Base-by-base conservation (phyloP, 192 early-diverging fungal genomes). In the Gamsiella multidivaricata region DNA sequence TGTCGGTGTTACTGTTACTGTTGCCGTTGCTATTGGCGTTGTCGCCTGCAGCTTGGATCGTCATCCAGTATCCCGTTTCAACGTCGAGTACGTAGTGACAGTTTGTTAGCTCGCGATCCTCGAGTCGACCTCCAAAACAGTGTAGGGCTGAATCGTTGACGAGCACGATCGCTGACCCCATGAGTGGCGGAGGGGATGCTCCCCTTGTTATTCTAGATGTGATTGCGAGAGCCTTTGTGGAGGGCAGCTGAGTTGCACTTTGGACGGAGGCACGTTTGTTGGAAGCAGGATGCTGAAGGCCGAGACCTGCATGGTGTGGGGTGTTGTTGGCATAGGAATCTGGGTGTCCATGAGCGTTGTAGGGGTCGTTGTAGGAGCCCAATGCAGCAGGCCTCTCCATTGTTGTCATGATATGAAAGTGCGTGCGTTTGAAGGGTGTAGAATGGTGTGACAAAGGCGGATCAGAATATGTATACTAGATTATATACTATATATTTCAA, bases 21-120 rank as follows among this genome's bases (percentile, higher is more conserved):
- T 6, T 68, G 31, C n/a, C 33, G 46, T 65, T 54, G 11, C n/a
- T 54, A 37, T 39, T 49, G 29, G 25, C 33, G 31, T 36, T 26
- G 5, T 7, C 22, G 12, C 46, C 33, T 22, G 61, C 67, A 14
- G 62, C n/a, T 0, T 70, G 29, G 52, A 80, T 70, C 3, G 56
- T 31, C 10, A 56, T 36, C 67, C 78, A 71, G 42, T 66, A 60
- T 25, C 69, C 69, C 8, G 65, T 66, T 12, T 80, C 64, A 50
- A 80, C 47, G 51, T 80, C 69, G 29, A 80, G 57, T 5, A 70
- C 63, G 28, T 61, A 70, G 23, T 80, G 78, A 20, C 68, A 65
- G 50, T 70, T 80, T 39, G 62, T 60, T n/a, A 70, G 56, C 8
- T 80, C 53, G 14, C 63, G 53, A n/a, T 60, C 65, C 28, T 70